These are phyloP conservation scores for Warburgia ugandensis DNA, from an alignment of 164 flowering plant genomes.

Conservation along the genomic window DNA sequence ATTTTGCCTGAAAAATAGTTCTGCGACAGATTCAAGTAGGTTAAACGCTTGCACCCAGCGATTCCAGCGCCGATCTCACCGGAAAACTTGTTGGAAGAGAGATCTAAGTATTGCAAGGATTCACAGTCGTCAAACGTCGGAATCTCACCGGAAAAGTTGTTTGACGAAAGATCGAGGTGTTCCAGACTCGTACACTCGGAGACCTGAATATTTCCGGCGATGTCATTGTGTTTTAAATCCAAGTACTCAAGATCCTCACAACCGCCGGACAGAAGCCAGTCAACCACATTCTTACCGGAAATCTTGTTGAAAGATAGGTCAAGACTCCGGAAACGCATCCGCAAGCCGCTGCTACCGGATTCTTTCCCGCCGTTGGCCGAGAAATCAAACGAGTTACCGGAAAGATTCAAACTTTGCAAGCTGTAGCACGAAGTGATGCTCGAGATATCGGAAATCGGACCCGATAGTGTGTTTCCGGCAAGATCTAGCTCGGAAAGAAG, in stretches of 20 bases:
- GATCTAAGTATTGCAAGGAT: neutral
- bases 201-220: slow-evolving; percentile 28
- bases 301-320: slow-evolving; percentile 67
- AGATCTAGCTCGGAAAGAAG: slow-evolving; percentile 51
- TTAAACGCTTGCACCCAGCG: neutral
- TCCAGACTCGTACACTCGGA: slow-evolving; percentile 2
- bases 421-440: slow-evolving; percentile 35
- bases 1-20: neutral
- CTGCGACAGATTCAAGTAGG: neutral
- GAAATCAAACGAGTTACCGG: slow-evolving; percentile 39
- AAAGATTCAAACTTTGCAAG: slow-evolving; percentile 49
- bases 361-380: slow-evolving; percentile 14
- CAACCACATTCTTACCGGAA: slow-evolving; percentile 30
- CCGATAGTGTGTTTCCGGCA: slow-evolving; percentile 44
- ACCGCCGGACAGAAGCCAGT: slow-evolving; percentile 44
- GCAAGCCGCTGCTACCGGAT: slow-evolving; percentile 18
- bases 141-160: neutral
- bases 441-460: slow-evolving; percentile 38
- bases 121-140: neutral
- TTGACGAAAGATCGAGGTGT: neutral
- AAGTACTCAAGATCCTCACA: slow-evolving; percentile 36
- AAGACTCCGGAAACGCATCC: slow-evolving; percentile 31
- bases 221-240: slow-evolving; percentile 44
- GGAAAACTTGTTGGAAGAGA: neutral
- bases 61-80: neutral